Percentiles rank a stretch among this genome's conserved stretches.
phyloP scores from a whole-genome alignment of 345 rosid genomes.

The Dipteronia dyeriana region DNA sequence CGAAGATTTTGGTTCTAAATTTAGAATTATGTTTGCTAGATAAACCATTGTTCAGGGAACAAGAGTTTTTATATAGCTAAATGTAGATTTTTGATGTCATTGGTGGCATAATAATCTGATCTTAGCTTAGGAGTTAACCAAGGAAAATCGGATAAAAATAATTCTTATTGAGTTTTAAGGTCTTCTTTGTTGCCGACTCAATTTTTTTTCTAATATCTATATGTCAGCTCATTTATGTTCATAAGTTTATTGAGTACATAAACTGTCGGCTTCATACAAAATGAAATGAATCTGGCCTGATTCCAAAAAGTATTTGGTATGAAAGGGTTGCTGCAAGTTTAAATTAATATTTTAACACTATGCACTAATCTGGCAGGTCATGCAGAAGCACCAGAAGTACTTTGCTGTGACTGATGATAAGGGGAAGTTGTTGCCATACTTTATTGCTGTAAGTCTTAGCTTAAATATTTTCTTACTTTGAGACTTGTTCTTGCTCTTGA shows the following conservation, averaged over 20 bases:
- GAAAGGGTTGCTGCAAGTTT: background rate
- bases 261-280: background rate
- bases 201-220: no score
- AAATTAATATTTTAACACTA: slow-evolving; percentile 16
- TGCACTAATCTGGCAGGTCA: slow-evolving; percentile 55
- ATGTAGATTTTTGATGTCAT: background rate
- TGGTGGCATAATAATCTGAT: background rate
- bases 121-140: background rate
- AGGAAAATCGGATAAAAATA: background rate
- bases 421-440: slow-evolving; percentile 79
- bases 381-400: slow-evolving; percentile 98
- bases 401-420: slow-evolving; percentile 63
- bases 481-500: slow-evolving; percentile 14
- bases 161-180: background rate
- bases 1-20: background rate
- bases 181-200: background rate
- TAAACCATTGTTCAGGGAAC: slow-evolving; percentile 5
- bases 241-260: background rate
- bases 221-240: background rate
- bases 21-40: background rate
- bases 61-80: background rate
- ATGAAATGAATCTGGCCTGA: background rate
- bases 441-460: slow-evolving; percentile 69
- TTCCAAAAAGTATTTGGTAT: background rate
- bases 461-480: slow-evolving; percentile 18